phyloP scores from a whole-genome alignment of 768 basidiomycete genomes.

The Amanita phalloides region DNA sequence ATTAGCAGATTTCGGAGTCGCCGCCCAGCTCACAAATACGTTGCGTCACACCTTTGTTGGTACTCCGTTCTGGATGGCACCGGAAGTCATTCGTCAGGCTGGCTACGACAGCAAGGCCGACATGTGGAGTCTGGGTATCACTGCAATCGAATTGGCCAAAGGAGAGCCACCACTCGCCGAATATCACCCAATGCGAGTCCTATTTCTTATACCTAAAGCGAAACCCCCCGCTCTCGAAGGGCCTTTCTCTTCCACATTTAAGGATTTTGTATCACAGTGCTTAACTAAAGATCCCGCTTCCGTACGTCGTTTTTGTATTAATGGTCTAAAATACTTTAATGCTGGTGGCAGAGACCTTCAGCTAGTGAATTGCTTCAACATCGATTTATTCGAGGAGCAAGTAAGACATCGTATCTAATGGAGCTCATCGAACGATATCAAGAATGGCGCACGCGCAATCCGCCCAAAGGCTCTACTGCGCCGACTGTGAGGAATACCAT shows the following conservation, averaged over 20 bases:
- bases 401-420: slow-evolving; percentile 71
- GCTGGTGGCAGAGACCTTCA: slow-evolving; percentile 56
- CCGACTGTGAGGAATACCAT: slow-evolving; percentile 46
- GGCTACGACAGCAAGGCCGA: slow-evolving; percentile 96
- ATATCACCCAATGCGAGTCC: slow-evolving; percentile 97
- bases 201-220: slow-evolving; percentile 96
- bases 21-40: slow-evolving; percentile 91
- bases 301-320: slow-evolving; percentile 31
- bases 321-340: slow-evolving; percentile 5
- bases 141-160: slow-evolving; percentile 96
- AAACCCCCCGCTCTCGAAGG: slow-evolving; percentile 89
- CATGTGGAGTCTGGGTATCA: slow-evolving; percentile 97
- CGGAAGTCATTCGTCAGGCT: slow-evolving; percentile 94
- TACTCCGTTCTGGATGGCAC: slow-evolving; percentile 98
- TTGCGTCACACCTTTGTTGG: slow-evolving; percentile 96
- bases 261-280: slow-evolving; percentile 86
- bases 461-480: slow-evolving; percentile 42
- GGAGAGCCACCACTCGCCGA: slow-evolving; percentile 95
- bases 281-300: slow-evolving; percentile 83
- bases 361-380: slow-evolving; percentile 92
- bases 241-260: slow-evolving; percentile 74
- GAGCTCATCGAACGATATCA: slow-evolving; percentile 86
- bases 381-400: slow-evolving; percentile 79
- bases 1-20: slow-evolving; percentile 97
- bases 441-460: slow-evolving; percentile 57